A percentile compares a stretch with the other conserved stretches of the same genome.
phyloP scores from a whole-genome alignment of 164 flowering plant species.

The Echeveria elegans region DNA sequence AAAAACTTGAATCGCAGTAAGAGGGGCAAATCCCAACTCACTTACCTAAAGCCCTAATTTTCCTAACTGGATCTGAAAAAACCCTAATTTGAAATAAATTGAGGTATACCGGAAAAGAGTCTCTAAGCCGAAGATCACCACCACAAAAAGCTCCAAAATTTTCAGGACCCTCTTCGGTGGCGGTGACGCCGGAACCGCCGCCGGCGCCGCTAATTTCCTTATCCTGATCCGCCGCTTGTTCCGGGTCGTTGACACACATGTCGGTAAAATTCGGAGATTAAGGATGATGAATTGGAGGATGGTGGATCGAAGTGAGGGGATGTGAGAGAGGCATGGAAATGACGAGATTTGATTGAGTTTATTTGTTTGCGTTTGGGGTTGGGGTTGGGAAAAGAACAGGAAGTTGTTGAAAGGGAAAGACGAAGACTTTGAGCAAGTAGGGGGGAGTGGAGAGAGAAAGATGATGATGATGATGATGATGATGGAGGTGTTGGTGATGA shows the following conservation, averaged over 20 bases:
- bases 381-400: not conserved
- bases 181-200: not conserved
- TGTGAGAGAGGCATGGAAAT: not conserved
- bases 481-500: constrained; percentile 9
- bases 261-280: not conserved
- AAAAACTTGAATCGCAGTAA: not conserved
- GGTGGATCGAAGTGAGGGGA: not conserved
- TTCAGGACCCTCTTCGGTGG: not conserved
- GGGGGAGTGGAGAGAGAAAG: not conserved
- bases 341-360: not conserved
- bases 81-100: not conserved
- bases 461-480: constrained; percentile 1
- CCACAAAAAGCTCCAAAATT: not conserved
- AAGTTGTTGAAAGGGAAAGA: not conserved
- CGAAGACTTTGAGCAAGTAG: not conserved
- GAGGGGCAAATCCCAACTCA: not conserved
- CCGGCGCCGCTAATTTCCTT: not conserved
- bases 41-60: not conserved
- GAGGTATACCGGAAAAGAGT: constrained; percentile 1
- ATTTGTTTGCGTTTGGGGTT: not conserved
- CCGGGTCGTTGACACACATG: constrained; percentile 5
- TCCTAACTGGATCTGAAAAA: not conserved
- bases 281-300: not conserved
- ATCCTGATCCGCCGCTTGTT: constrained; percentile 2
- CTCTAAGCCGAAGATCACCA: not conserved